phyloP scores from a whole-genome alignment of 2,329 filamentous ascomycete species.

The Botrytis paeoniae region DNA sequence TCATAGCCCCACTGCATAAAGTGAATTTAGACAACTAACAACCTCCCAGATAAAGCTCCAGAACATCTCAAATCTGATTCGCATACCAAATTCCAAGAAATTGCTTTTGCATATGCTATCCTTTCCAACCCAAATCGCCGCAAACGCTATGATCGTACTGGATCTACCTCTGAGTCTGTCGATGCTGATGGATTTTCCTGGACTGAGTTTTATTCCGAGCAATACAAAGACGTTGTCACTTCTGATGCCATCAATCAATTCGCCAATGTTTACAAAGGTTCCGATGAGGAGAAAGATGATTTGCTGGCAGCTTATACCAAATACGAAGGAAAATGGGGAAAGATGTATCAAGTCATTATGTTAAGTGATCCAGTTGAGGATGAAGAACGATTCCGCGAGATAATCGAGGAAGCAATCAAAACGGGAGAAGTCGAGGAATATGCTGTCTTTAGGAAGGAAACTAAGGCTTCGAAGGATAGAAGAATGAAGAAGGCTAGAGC shows the following conservation, averaged over 20 bases:
- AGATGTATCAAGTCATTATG: constrained; percentile 80
- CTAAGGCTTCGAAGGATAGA: constrained; percentile 58
- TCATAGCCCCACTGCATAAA: neutral
- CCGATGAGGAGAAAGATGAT: constrained; percentile 79
- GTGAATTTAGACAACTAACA: constrained; percentile 19
- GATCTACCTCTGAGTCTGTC: constrained; percentile 81
- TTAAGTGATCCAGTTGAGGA: constrained; percentile 80
- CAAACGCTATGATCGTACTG: constrained; percentile 83
- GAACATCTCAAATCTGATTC: constrained; percentile 67
- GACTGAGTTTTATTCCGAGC: constrained; percentile 82
- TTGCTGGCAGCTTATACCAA: constrained; percentile 73
- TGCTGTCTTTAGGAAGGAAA: constrained; percentile 69
- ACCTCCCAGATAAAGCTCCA: constrained; percentile 67
- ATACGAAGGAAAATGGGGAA: constrained; percentile 70
- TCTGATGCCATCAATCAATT: constrained; percentile 73
- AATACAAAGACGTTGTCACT: constrained; percentile 75
- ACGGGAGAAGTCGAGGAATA: constrained; percentile 64
- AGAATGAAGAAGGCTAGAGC: constrained; percentile 60
- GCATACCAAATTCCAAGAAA: constrained; percentile 78
- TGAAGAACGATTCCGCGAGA: constrained; percentile 76
- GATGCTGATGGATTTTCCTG: constrained; percentile 84
- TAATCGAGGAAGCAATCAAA: constrained; percentile 79
- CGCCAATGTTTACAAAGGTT: constrained; percentile 74
- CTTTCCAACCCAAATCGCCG: constrained; percentile 80
- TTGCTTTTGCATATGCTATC: constrained; percentile 92